These are phyloP conservation scores for Chlorella sp. DNA, from an alignment of 139 green algal species.

Conservation along the genomic window DNA sequence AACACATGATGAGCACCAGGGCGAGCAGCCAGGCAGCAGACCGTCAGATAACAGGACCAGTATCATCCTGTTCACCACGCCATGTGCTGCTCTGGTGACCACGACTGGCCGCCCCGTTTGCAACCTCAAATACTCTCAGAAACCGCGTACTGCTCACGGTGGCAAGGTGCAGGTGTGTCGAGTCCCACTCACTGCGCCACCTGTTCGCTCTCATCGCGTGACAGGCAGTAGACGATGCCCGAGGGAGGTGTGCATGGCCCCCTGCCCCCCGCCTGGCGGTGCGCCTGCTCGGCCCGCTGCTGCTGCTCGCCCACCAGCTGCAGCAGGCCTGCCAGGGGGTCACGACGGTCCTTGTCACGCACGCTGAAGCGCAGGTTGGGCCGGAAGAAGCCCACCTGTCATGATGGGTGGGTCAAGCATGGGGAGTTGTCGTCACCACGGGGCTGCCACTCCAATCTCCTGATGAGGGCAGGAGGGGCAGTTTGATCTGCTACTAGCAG, in stretches of 20 bases:
- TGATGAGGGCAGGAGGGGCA: too few relatives aligned
- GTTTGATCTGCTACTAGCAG: too few relatives aligned
- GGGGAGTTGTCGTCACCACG: neutral
- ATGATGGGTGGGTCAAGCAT: neutral
- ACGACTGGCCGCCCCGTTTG: neutral
- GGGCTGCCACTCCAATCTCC: neutral
- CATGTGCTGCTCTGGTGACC: neutral
- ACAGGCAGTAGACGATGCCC: conserved; percentile 93
- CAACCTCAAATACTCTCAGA: too few relatives aligned
- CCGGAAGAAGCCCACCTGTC: conserved; percentile 75
- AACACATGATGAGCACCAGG: neutral
- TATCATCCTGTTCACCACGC: neutral
- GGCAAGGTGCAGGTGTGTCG: too few relatives aligned
- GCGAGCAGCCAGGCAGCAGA: neutral
- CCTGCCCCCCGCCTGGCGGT: neutral
- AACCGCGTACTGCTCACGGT: too few relatives aligned
- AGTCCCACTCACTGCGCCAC: conserved; percentile 53
- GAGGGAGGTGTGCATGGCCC: conserved; percentile 15
- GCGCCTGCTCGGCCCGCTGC: neutral
- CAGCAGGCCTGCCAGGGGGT: conserved; percentile 12
- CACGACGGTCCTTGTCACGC: conserved; percentile 40
- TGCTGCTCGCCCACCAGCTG: conserved; percentile 17
- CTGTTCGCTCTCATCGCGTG: conserved; percentile 72
- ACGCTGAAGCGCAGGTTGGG: conserved; percentile 72
- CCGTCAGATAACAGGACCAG: neutral